phyloP scores from a whole-genome alignment of 2,329 filamentous ascomycete species.

The Diaporthe citriasiana region DNA sequence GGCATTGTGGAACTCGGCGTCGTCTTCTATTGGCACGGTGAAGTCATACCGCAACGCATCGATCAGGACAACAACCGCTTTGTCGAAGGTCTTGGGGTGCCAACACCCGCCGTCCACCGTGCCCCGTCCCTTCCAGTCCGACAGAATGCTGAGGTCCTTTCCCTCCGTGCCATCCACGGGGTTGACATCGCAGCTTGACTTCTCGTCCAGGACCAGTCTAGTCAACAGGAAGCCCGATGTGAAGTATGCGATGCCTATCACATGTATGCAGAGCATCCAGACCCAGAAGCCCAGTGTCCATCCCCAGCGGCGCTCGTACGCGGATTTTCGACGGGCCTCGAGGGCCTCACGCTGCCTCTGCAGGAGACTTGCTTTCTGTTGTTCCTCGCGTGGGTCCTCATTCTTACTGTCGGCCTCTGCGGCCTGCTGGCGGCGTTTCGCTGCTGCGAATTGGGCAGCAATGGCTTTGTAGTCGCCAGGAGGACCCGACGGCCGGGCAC shows the following conservation, averaged over 20 bases:
- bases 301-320: slow-evolving; percentile 67
- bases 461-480: slow-evolving; percentile 66
- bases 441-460: slow-evolving; percentile 66
- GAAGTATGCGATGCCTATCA: slow-evolving; percentile 89
- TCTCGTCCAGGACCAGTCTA: slow-evolving; percentile 82
- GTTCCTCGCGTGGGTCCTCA: slow-evolving; percentile 44
- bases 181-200: slow-evolving; percentile 74
- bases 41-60: slow-evolving; percentile 98
- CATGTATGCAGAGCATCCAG: slow-evolving; percentile 81
- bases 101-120: slow-evolving; percentile 82
- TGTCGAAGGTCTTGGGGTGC: slow-evolving; percentile 94
- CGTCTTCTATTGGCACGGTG: slow-evolving; percentile 80
- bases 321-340: slow-evolving; percentile 62
- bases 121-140: slow-evolving; percentile 57
- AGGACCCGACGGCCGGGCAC: slow-evolving; percentile 46
- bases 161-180: slow-evolving; percentile 65
- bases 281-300: slow-evolving; percentile 78
- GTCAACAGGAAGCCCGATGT: slow-evolving; percentile 95
- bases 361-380: slow-evolving; percentile 54
- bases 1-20: slow-evolving; percentile 83
- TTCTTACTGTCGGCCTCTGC: slow-evolving; percentile 54
- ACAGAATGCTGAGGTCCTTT: slow-evolving; percentile 55
- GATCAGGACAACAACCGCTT: slow-evolving; percentile 89
- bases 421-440: slow-evolving; percentile 63
- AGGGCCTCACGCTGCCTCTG: slow-evolving; percentile 62